Percentiles rank a stretch among this genome's conserved stretches.
Conservation (phyloP, 805 yeast genomes). For the Lachancea sp. region DNA sequence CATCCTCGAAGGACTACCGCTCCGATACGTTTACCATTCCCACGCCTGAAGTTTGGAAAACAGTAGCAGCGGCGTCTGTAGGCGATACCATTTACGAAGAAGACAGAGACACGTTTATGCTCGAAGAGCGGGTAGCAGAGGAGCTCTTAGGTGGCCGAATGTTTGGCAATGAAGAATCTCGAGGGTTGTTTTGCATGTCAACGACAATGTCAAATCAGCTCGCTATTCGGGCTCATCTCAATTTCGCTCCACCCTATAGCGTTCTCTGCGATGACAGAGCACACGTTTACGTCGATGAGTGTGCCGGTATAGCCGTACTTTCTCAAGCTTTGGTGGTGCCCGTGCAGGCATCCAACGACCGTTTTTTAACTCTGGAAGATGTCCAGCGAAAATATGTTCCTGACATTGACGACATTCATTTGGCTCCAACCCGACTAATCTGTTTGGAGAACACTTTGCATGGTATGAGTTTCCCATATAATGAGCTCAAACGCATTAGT, state of each 20-base stretch:
- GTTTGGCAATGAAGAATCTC: conserved; percentile 46
- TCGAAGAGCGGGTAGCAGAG: conserved; percentile 51
- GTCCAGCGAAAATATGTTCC: conserved; percentile 45
- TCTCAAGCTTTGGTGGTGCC: conserved; percentile 81
- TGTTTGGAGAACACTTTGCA: conserved; percentile 75
- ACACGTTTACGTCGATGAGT: conserved; percentile 70
- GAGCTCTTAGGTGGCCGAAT: conserved; percentile 33
- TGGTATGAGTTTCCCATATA: conserved; percentile 64
- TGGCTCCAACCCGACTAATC: conserved; percentile 71
- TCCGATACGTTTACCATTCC: conserved; percentile 84
- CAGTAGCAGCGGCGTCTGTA: conserved; percentile 44
- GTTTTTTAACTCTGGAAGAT: conserved; percentile 65
- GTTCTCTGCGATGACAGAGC: conserved; percentile 72
- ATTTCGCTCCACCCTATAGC: conserved; percentile 65
- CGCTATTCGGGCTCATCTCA: conserved; percentile 58
- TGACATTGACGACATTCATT: conserved; percentile 68
- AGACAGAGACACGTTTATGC: conserved; percentile 51
- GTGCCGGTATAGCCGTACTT: conserved; percentile 74
- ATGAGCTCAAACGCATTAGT: conserved; percentile 58
- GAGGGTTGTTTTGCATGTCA: conserved; percentile 67
- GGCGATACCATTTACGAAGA: conserved; percentile 79
- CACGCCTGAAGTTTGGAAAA: conserved; percentile 52
- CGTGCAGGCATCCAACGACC: conserved; percentile 59
- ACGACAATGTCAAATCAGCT: conserved; percentile 81
- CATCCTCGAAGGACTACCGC: conserved; percentile 40